Evolutionary conservation across 331 rosid genomes (phyloP).

Genomic region (Acacia concinna): DNA sequence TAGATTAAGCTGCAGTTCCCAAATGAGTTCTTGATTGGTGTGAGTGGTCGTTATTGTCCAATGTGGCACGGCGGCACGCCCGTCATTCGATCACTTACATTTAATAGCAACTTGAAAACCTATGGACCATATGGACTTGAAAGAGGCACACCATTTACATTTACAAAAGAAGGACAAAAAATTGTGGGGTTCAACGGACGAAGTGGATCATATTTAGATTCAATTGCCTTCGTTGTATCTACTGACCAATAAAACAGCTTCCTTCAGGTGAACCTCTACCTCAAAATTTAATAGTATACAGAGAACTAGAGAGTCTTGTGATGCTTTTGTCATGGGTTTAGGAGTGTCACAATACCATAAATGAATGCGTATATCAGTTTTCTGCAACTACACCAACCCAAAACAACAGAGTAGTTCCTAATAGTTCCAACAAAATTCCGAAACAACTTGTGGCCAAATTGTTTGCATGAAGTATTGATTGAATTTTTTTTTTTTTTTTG

Average conservation of each 20-base stretch:
- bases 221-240: conserved; percentile 44
- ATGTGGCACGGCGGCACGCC: conserved; percentile 31
- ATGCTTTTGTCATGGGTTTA: neutral
- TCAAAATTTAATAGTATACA: neutral
- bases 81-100: conserved; percentile 54
- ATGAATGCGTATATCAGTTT: neutral
- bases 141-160: conserved; percentile 68
- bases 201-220: conserved; percentile 52
- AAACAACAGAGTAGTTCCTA: too few relatives aligned
- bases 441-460: neutral
- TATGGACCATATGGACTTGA: conserved; percentile 64
- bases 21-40: conserved; percentile 49
- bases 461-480: neutral
- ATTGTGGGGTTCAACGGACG: conserved; percentile 63
- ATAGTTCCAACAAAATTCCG: neutral
- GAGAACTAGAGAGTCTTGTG: neutral
- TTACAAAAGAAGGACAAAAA: conserved; percentile 49
- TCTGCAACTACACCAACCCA: too few relatives aligned
- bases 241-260: neutral
- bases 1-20: conserved; percentile 59
- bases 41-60: conserved; percentile 53
- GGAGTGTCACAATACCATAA: neutral
- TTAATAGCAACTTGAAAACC: conserved; percentile 53
- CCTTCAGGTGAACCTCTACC: too few relatives aligned
- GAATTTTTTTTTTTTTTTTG: neutral